These are phyloP conservation scores for Abelmoschus esculentus DNA, from an alignment of 345 rosid genomes.

Conservation along the genomic window DNA sequence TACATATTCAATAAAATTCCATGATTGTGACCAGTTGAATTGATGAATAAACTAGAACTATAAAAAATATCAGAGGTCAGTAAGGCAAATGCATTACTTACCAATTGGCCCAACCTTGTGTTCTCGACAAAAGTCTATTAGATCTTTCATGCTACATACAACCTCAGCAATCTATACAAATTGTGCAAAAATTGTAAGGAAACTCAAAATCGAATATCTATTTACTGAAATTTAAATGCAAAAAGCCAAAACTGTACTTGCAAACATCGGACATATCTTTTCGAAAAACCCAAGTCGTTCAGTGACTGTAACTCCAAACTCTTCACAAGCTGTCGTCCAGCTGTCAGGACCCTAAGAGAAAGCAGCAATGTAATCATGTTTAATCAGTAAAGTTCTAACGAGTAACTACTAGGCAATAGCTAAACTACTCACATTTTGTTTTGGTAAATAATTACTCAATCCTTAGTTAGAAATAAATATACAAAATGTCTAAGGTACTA, in stretches of 20 bases:
- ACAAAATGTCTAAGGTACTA: constrained; percentile 2
- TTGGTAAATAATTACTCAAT: neutral
- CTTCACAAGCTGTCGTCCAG: constrained; percentile 85
- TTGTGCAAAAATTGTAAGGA: neutral
- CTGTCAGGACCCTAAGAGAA: constrained; percentile 71
- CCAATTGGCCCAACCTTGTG: constrained; percentile 80
- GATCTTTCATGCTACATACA: constrained; percentile 95
- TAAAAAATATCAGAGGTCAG: neutral
- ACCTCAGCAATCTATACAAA: constrained; percentile 77
- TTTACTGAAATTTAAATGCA: neutral
- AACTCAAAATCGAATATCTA: constrained; percentile 15
- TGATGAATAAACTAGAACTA: neutral
- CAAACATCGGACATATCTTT: constrained; percentile 89
- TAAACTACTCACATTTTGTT: constrained; percentile 42
- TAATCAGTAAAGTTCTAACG: constrained; percentile 5
- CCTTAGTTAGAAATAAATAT: constrained; percentile 18
- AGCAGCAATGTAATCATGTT: constrained; percentile 8
- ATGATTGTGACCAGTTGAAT: neutral
- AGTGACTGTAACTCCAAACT: constrained; percentile 83
- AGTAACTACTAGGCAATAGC: neutral
- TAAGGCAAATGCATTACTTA: constrained; percentile 17
- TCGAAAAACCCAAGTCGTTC: constrained; percentile 91
- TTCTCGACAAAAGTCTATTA: constrained; percentile 76
- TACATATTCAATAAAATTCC: neutral
- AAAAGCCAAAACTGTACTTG: constrained; percentile 48